These are phyloP conservation scores for Cercospora sp. DNA, from an alignment of 2,329 filamentous ascomycete genomes.

Conservation along the genomic window DNA sequence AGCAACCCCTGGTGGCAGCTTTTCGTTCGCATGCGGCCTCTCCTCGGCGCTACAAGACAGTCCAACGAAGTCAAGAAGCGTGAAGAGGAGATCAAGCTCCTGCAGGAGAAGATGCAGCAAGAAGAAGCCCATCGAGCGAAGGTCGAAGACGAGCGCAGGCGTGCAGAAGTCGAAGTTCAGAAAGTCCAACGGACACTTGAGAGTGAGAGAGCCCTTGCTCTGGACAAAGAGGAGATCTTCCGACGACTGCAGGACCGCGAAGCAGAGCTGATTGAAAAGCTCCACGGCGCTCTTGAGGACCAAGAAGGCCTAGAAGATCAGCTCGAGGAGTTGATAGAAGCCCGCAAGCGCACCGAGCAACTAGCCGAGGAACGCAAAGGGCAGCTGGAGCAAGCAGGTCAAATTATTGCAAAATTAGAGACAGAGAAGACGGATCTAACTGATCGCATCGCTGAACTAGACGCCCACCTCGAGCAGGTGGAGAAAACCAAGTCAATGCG, in stretches of 20 bases:
- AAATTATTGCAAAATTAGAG: slow-evolving; percentile 82
- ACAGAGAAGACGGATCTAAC: slow-evolving; percentile 77
- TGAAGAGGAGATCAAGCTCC: slow-evolving; percentile 85
- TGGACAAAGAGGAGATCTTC: slow-evolving; percentile 99
- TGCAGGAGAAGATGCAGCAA: slow-evolving; percentile 78
- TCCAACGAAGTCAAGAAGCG: slow-evolving; percentile 92
- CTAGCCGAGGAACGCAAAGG: slow-evolving; percentile 75
- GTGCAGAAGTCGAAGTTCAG: slow-evolving; percentile 82
- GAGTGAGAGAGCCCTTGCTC: slow-evolving; percentile 87
- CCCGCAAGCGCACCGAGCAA: slow-evolving; percentile 84
- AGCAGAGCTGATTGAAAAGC: slow-evolving; percentile 85
- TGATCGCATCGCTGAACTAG: slow-evolving; percentile 66
- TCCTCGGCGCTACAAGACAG: slow-evolving; percentile 87
- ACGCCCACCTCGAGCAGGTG: slow-evolving; percentile 69
- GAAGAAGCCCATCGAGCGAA: slow-evolving; percentile 73
- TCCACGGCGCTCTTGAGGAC: slow-evolving; percentile 87
- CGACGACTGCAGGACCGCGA: slow-evolving; percentile 92
- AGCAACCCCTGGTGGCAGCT: slow-evolving; percentile 97
- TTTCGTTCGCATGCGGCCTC: slow-evolving; percentile 89
- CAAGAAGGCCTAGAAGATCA: slow-evolving; percentile 94
- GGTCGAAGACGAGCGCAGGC: slow-evolving; percentile 86
- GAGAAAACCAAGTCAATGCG: slow-evolving; percentile 70
- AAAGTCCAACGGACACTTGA: slow-evolving; percentile 92
- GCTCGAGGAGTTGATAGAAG: slow-evolving; percentile 80
- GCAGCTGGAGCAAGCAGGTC: slow-evolving; percentile 88